Conservation (phyloP, 75 land plant species). For the Pinus albicaulis region DNA sequence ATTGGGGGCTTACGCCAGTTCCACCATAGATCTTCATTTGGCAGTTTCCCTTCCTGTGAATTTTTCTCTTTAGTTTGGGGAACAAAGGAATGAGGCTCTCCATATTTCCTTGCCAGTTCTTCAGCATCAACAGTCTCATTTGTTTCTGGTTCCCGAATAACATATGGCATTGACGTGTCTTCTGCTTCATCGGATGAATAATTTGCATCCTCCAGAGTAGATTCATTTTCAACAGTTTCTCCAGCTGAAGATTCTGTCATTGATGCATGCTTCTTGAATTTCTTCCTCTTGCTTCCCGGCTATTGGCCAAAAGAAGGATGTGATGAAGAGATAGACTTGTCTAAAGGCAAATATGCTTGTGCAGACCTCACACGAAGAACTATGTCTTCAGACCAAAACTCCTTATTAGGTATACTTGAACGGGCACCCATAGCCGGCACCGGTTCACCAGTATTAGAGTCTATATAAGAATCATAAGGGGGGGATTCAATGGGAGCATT, state of each 20-base stretch:
- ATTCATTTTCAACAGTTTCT: slow-evolving; percentile 12
- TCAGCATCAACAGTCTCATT: slow-evolving; percentile 33
- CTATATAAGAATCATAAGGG: slow-evolving; percentile 62
- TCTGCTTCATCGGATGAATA: slow-evolving; percentile 46
- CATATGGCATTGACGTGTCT: slow-evolving; percentile 43
- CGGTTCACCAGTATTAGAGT: slow-evolving; percentile 78
- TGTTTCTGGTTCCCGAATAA: slow-evolving; percentile 38
- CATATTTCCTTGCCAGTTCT: slow-evolving; percentile 54
- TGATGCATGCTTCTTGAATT: slow-evolving; percentile 26
- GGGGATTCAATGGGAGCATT: slow-evolving; percentile 34
- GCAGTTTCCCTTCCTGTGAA: slow-evolving; percentile 14
- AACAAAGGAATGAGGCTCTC: slow-evolving; percentile 56
- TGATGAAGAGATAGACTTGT: slow-evolving; percentile 18
- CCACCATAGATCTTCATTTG: slow-evolving; percentile 93
- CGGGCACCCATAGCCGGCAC: slow-evolving; percentile 83
- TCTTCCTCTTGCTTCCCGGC: slow-evolving; percentile 30
- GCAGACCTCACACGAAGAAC: slow-evolving; percentile 55
- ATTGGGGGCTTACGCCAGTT: slow-evolving; percentile 76
- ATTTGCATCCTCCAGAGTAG: slow-evolving; percentile 18
- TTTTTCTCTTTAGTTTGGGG: slow-evolving; percentile 27
- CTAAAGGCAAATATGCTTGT: slow-evolving; percentile 59
- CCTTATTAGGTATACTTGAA: slow-evolving; percentile 67
- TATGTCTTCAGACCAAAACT: slow-evolving; percentile 85
- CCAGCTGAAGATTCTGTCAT: slow-evolving; percentile 24
- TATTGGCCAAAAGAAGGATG: slow-evolving; percentile 53